Evolutionary conservation across 2,329 filamentous ascomycete species (phyloP), one percentile per base, ranked within the genome.

Genomic region (Fusarium veterinarium): DNA sequence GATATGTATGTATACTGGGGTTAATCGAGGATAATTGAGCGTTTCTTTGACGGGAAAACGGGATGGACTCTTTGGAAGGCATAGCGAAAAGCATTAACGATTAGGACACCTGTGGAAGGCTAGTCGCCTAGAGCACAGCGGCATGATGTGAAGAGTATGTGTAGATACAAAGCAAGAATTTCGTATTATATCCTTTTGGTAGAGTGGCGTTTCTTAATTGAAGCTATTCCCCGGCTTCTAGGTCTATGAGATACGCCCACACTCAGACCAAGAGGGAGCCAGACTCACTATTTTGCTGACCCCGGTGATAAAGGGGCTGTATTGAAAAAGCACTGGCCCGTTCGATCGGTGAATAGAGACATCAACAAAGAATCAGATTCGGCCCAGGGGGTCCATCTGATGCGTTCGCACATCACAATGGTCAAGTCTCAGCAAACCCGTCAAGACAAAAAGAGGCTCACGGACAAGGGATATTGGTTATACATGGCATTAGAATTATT

Each of bases 21-120:
- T 68, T 72, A 73, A 74, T 73, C 56, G 71, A 74, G 61, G 73
- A 72, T 70, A 73, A 69, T 74, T 73, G 65, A 67, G 72, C 69
- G 65, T 72, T 75, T 67, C 68, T 67, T 60, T 46, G 48, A 53
- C 41, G 61, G 70, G 62, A 58, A 58, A 73, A 58, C 55, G 61
- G 71, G 58, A 69, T 45, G 58, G 67, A 57, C 37, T 30, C 35
- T 60, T 60, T 57, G 37, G 62, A 48, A 51, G 55, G 71, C 58
- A 73, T 64, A 67, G 71, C 70, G 58, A 64, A 65, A 60, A 69
- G 60, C 46, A 66, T 62, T 63, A 40, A 71, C 40, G 42, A 67
- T 23, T 40, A 63, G 33, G 64, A 55, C 42, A 52, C 30, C 30
- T 55, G 51, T 66, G 48, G 53, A 28, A 33, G n/a, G 45, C 37